Evolutionary conservation across 2,329 filamentous ascomycete genomes (phyloP), one percentile per base, ranked within the genome.

Genomic region (Pseudocercospora cruenta): DNA sequence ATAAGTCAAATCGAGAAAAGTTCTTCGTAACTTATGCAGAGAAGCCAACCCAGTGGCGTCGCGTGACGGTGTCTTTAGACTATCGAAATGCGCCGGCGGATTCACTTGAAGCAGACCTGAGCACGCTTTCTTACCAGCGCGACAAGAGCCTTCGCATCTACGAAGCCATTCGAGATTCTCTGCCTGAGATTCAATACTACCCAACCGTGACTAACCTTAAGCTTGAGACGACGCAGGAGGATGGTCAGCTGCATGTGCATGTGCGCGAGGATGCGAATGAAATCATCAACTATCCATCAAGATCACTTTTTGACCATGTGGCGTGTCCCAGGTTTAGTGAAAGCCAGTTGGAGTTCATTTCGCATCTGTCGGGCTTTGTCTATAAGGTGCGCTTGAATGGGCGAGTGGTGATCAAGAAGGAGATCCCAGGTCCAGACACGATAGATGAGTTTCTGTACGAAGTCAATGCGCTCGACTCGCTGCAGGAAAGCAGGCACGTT

Each of bases 251-350:
- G 24, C 94, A 98, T 79, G 93, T 99, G 6, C 95, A 98, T 78
- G 95, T 99, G 60, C 94, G 95, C n/a, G 94, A 99, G 79, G 95
- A 99, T 77, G 87, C 93, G 58, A 95, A 96, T 82, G 95, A 99
- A 81, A 95, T 95, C 65, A 96, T 99, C 64, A 85, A 88, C 9
- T 98, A 94, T 75, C 95, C 95, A 3, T 85, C 88, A 0, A 82
- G 90, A 24, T 87, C 86, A 45, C 88, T 91, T 68, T 86, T 98
- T 64, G 85, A 88, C 16, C 93, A 98, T 78, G 82, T 97, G 60
- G 67, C 76, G 4, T 81, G 80, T 68, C 76, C 75, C 24, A 86
- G 83, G 65, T 88, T 90, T 78, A 85, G 83, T 39, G 94, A 98
- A 77, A 87, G 86, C 58, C 88, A 93, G 43, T 83, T 99, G 39